These are phyloP conservation scores for Discostella pseudostelligera DNA, from an alignment of 108 stramenopile genomes.

Conservation along the genomic window DNA sequence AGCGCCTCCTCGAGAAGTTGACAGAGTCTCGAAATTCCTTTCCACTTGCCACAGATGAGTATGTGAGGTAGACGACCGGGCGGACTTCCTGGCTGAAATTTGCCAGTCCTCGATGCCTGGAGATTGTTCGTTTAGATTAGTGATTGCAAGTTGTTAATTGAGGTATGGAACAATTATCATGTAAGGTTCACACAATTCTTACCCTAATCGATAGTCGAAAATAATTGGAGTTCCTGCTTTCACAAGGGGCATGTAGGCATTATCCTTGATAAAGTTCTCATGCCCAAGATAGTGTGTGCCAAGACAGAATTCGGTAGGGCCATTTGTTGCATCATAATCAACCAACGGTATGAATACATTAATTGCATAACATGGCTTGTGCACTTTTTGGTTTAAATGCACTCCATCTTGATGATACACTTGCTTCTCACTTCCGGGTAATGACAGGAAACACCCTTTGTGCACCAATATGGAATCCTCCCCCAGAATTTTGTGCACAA, in stretches of 20 bases:
- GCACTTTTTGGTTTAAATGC: constrained; percentile 74
- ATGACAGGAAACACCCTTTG: constrained; percentile 79
- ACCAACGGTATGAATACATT: constrained; percentile 91
- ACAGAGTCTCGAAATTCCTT: constrained; percentile 82
- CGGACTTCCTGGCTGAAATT: constrained; percentile 61
- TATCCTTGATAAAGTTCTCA: constrained; percentile 68
- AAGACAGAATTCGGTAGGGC: constrained; percentile 85
- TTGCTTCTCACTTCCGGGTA: constrained; percentile 73
- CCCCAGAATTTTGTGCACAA: constrained; percentile 75
- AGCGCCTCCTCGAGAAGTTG: constrained; percentile 79
- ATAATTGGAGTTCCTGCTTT: constrained; percentile 74
- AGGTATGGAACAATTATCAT: not conserved
- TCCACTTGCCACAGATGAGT: constrained; percentile 61
- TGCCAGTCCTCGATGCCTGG: constrained; percentile 69
- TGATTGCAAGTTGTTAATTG: not conserved
- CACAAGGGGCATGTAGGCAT: constrained; percentile 66
- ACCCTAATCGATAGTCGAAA: constrained; percentile 87
- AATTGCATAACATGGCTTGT: constrained; percentile 82
- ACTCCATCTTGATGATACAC: constrained; percentile 88
- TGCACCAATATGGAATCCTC: constrained; percentile 76
- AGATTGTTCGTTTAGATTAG: not conserved
- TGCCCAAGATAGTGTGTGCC: constrained; percentile 82
- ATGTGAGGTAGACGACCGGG: constrained; percentile 87
- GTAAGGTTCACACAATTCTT: constrained; percentile 1
- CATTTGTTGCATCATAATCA: constrained; percentile 66